Percentiles rank a stretch among this genome's conserved stretches.
Conservation (phyloP, 805 yeast genomes). For the Wickerhamiella lipophila region DNA sequence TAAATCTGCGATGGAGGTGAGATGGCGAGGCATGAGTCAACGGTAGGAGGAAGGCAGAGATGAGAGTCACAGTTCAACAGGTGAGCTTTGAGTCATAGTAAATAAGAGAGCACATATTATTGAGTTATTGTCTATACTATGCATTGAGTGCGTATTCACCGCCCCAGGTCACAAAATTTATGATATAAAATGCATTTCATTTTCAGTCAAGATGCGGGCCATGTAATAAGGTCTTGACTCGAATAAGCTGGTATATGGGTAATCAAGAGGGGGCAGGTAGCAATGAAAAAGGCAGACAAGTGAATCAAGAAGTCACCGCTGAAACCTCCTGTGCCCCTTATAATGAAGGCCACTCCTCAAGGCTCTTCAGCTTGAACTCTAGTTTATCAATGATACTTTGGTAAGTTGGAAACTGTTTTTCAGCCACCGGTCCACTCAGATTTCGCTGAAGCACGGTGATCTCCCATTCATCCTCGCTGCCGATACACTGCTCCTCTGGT, state of each 20-base stretch:
- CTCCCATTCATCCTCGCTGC: conserved; percentile 2
- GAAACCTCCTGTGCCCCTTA: too few relatives aligned
- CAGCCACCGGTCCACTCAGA: background rate
- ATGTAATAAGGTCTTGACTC: too few relatives aligned
- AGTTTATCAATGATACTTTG: background rate
- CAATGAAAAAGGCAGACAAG: too few relatives aligned
- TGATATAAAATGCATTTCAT: background rate
- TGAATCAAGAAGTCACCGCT: too few relatives aligned
- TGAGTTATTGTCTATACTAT: background rate
- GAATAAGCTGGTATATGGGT: too few relatives aligned
- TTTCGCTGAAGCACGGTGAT: background rate
- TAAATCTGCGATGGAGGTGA: conserved; percentile 71
- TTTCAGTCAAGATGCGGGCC: background rate
- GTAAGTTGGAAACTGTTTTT: background rate
- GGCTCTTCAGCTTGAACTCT: background rate
- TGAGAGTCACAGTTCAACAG: too few relatives aligned
- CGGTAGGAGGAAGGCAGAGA: too few relatives aligned
- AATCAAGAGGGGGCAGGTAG: too few relatives aligned
- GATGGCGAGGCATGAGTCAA: conserved; percentile 36
- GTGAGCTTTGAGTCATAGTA: too few relatives aligned
- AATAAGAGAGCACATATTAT: too few relatives aligned
- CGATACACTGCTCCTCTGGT: background rate
- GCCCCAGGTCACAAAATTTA: background rate
- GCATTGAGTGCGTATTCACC: background rate
- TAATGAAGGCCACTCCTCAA: background rate